Evolutionary conservation across 225 moss, liverwort and hornwort species (phyloP), one percentile per base, ranked within the genome.

Genomic region (Lunularia cruciata): DNA sequence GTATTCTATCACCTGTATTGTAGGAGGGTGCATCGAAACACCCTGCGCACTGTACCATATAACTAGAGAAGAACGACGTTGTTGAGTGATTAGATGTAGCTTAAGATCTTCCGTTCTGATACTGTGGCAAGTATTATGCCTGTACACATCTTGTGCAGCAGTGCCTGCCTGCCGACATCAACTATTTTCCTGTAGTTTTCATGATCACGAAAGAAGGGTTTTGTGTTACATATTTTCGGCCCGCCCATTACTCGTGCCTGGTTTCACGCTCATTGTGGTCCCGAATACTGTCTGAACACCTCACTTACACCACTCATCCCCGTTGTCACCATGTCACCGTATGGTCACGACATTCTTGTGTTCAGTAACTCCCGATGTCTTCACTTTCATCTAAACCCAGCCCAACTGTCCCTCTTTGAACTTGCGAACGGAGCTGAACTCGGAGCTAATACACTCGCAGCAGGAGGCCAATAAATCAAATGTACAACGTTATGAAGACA

Each of bases 21-120:
- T 60, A 60, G 60, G 37, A 60, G 60, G 37, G 34, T 60, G 54
- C 22, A 54, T 54, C 26, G 54, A 34, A 60, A 60, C 35, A 38
- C 34, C 60, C 60, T 38, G 37, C 60, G 60, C 60, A 60, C 19
- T 60, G 60, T 60, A 60, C 60, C 37, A 60, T 60, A 60, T 60
- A 38, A 60, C 37, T 38, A 60, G 60, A 60, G 60, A 34, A 34
- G 60, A 60, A 60, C 60, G n/a, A 60, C 60, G n/a, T 38, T 36
- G 54, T 54, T 54, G 60, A 33, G 60, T 60, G 37, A 60, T 34
- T 60, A 60, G 58, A 32, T 23, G 54, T 54, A 27, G 54, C 54
- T 27, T 54, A 10, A 54, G 22, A 54, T 54, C 54, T 54, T 26
- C 51, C 27, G 26, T 43, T 43, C 43, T 16, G 26, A 54, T 54